A percentile compares a stretch with the other conserved stretches of the same genome.
Conservation (phyloP, 768 basidiomycete genomes). For the Lepiota brunneoincarnata region DNA sequence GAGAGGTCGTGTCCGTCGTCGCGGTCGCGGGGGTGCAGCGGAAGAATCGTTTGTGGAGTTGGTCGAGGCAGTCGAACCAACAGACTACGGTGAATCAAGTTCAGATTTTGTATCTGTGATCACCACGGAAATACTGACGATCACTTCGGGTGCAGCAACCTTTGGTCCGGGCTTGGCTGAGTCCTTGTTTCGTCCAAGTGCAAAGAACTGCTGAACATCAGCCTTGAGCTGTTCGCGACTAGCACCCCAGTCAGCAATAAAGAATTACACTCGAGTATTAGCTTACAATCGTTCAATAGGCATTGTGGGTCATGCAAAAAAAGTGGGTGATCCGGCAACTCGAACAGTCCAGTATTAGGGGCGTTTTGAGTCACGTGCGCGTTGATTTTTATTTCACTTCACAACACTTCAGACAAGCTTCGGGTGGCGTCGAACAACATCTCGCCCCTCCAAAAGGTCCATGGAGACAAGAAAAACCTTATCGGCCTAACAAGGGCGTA, state of each 20-base stretch:
- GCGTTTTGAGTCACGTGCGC: conserved; percentile 1
- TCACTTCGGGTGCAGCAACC: neutral
- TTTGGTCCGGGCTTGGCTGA: neutral
- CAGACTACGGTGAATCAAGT: neutral
- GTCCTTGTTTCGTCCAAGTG: conserved; percentile 9
- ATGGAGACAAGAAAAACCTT: neutral
- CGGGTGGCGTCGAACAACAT: no score
- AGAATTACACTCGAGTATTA: neutral
- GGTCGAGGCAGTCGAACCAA: conserved; percentile 22
- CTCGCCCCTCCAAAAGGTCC: neutral
- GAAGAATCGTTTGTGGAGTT: conserved; percentile 10
- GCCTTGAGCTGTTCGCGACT: conserved; percentile 7
- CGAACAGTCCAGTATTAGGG: conserved; percentile 5
- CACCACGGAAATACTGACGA: neutral
- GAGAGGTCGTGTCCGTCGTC: conserved; percentile 23
- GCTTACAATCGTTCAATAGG: conserved; percentile 9
- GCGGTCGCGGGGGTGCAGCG: neutral
- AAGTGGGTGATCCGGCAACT: neutral
- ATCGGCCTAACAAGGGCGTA: neutral
- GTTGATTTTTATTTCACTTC: neutral
- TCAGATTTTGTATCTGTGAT: neutral
- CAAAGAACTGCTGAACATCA: conserved; percentile 4
- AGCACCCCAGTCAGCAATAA: neutral
- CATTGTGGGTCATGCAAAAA: neutral
- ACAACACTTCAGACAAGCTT: no score